Percentiles rank a stretch among this genome's conserved stretches.
Evolutionary conservation across 352 stramenopile species (phyloP).

Genomic region (Lagenidium giganteum): DNA sequence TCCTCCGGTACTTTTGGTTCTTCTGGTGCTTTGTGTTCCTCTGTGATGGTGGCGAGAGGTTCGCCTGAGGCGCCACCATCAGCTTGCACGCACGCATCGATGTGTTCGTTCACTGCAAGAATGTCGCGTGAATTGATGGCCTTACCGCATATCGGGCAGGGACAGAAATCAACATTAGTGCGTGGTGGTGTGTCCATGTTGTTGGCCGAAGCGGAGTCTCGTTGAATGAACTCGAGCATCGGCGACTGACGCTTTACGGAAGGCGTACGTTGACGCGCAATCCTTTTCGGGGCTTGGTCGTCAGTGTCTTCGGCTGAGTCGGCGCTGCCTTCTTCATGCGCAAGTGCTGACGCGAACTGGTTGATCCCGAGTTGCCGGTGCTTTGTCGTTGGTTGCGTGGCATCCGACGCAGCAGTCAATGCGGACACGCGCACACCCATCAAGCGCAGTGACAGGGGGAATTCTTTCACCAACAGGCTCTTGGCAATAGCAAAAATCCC

Average conservation of each 20-base stretch:
- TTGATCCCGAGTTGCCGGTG: conserved; percentile 47
- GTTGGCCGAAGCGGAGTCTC: too few species aligned
- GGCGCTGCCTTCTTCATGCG: background rate
- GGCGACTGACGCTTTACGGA: too few species aligned
- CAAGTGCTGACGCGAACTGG: conserved; percentile 21
- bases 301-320: background rate
- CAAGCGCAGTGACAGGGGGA: conserved; percentile 61
- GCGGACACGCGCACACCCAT: conserved; percentile 57
- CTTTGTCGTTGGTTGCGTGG: too few species aligned
- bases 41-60: background rate
- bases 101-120: conserved; percentile 58
- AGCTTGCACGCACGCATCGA: conserved; percentile 43
- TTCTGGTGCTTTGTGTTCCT: conserved; percentile 11
- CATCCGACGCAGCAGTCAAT: conserved; percentile 25
- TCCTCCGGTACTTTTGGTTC: conserved; percentile 7
- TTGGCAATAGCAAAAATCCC: conserved; percentile 39
- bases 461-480: conserved; percentile 50
- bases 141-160: conserved; percentile 56
- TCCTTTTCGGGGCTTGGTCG: conserved; percentile 8
- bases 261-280: background rate
- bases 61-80: background rate
- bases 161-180: conserved; percentile 20
- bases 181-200: conserved; percentile 9
- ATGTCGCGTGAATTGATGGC: conserved; percentile 42
- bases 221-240: too few species aligned